A percentile compares a stretch with the other conserved stretches of the same genome.
Conservation (phyloP, 2,329 filamentous ascomycete species). For the Fusarium domesticum region DNA sequence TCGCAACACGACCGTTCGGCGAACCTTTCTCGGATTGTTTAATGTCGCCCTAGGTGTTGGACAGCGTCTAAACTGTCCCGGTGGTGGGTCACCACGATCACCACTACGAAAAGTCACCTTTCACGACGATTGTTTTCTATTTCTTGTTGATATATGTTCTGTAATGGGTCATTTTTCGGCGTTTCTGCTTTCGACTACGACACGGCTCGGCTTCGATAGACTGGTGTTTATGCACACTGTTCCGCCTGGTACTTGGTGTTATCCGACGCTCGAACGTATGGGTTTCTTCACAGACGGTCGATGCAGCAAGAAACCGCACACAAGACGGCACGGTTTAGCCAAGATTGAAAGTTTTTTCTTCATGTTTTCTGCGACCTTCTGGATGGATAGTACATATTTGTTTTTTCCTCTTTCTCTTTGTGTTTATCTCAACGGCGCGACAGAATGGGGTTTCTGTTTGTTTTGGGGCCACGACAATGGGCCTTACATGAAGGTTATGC, state of each 20-base stretch:
- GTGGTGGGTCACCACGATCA: not conserved
- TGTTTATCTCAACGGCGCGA: constrained; percentile 21
- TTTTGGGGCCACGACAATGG: constrained; percentile 29
- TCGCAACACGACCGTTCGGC: constrained; percentile 30
- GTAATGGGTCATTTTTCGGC: constrained; percentile 36
- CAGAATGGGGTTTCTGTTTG: constrained; percentile 11
- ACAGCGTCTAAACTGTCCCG: constrained; percentile 3
- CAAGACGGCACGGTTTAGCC: not conserved
- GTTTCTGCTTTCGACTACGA: constrained; percentile 26
- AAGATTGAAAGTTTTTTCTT: not conserved
- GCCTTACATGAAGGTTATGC: constrained; percentile 37
- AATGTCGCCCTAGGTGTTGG: constrained; percentile 13
- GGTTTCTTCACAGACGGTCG: constrained; percentile 8
- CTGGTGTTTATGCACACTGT: constrained; percentile 18
- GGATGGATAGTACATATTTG: constrained; percentile 30
- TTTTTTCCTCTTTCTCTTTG: constrained; percentile 17
- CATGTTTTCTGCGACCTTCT: not conserved
- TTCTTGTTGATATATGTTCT: constrained; percentile 30
- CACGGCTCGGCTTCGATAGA: constrained; percentile 28
- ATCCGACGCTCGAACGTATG: not conserved
- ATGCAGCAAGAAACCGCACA: not conserved
- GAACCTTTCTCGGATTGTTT: constrained; percentile 29
- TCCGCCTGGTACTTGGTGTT: not conserved
- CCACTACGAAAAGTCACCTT: not conserved
- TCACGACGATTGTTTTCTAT: constrained; percentile 11